Percentiles rank a stretch among this genome's conserved stretches.
These are phyloP conservation scores for Suillus paluster DNA, from an alignment of 768 basidiomycete species.

Conservation along the genomic window DNA sequence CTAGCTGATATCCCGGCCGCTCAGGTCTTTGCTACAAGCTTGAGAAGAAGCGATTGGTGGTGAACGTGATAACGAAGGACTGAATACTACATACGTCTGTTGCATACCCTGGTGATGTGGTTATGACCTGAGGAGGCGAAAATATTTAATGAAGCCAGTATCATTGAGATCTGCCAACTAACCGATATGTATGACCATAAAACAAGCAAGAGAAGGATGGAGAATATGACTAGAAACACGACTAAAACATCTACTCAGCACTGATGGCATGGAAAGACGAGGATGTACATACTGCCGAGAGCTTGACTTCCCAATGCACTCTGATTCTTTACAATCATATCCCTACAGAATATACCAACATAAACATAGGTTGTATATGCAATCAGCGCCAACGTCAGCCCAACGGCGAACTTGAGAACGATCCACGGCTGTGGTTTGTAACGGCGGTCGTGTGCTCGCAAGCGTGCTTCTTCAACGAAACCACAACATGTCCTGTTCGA, in stretches of 20 bases:
- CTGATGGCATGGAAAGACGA: not conserved
- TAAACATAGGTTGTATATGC: slow-evolving; percentile 81
- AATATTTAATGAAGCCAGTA: not conserved
- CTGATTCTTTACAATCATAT: slow-evolving; percentile 59
- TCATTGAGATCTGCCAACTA: slow-evolving; percentile 21
- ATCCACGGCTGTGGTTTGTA: slow-evolving; percentile 72
- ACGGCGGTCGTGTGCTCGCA: slow-evolving; percentile 41
- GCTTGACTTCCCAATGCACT: slow-evolving; percentile 51
- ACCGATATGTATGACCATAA: slow-evolving; percentile 83
- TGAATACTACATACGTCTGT: slow-evolving; percentile 52
- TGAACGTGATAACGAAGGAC: slow-evolving; percentile 13
- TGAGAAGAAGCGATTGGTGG: slow-evolving; percentile 6
- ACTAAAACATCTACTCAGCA: slow-evolving; percentile 45
- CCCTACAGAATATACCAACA: slow-evolving; percentile 68
- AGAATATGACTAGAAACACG: slow-evolving; percentile 65
- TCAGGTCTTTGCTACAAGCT: slow-evolving; percentile 29
- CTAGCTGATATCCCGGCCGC: slow-evolving; percentile 18
- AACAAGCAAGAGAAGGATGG: slow-evolving; percentile 68
- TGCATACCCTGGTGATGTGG: slow-evolving; percentile 73
- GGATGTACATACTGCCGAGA: slow-evolving; percentile 66
- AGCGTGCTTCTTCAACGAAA: slow-evolving; percentile 53
- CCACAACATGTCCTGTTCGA: slow-evolving; percentile 46
- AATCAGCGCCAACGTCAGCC: slow-evolving; percentile 60
- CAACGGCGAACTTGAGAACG: slow-evolving; percentile 68
- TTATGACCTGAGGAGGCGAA: slow-evolving; percentile 50